Evolutionary conservation across 352 stramenopile genomes (phyloP), one percentile per base, ranked within the genome.

Genomic region (Phytopythium litorale): DNA sequence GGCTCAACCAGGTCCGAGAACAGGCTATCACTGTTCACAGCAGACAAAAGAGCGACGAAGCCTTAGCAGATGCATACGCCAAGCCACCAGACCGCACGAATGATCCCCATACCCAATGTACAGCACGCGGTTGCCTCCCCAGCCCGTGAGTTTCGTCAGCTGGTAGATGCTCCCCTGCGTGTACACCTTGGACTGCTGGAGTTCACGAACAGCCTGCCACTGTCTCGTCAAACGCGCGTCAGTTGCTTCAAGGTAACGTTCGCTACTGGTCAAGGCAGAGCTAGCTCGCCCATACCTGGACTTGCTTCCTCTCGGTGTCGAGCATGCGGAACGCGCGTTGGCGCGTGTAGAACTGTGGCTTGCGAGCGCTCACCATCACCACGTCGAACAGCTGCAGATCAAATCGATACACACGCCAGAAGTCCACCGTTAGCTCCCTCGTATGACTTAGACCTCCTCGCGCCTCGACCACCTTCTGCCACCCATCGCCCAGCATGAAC

Each of bases 1-100:
- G 94, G 92, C 66, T 98, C 92, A 11, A 98, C 91, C 45, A 98
- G 75, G 79, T 98, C 92, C 9, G 94, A 94, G 68, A 98, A 98
- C 18, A 98, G 68, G 46, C 90, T 97, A 59, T 98, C 93, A 38
- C 81, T 91, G 65, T 54, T 38, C 7, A 54, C n/a, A 3, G 64
- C 16, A 42, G 18, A 13, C 21, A 35, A 11, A 35, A 11, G 4
- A 46, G 25, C 25, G 8, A 15, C 21, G 40, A 33, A 0, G 21
- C 19, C 7, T 52, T 40, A 62, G 35, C 4, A 16, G 43, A 46
- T 18, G 30, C 38, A 12, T 21, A 33, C 16, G 4, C 12, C 38
- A 12, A 23, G 33, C 8, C 12, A 25, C 28, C 16, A 12, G n/a
- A 19, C 21, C 49, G n/a, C 4, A 2, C 45, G 19, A 58, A 15